Conservation (phyloP, 441 rosid species). For the Gossypium schwendimanii region DNA sequence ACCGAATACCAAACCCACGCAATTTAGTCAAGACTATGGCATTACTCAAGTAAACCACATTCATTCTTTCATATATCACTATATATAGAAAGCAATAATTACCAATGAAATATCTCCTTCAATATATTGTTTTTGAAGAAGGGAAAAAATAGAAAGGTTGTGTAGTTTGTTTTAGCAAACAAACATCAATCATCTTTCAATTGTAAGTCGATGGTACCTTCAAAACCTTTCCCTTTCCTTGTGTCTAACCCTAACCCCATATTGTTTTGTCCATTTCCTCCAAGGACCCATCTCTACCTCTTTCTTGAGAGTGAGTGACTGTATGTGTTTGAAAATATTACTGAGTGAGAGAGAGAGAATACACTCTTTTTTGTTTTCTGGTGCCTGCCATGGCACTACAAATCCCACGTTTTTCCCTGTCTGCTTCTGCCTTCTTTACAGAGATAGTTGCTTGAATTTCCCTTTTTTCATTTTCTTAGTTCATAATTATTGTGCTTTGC, state of each 20-base stretch:
- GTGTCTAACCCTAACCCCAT: conserved; percentile 1
- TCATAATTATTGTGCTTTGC: not conserved
- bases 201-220: not conserved
- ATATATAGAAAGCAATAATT: not conserved
- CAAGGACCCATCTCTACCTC: not conserved
- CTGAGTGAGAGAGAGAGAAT: not conserved
- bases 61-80: not conserved
- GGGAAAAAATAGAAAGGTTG: not conserved
- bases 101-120: not conserved
- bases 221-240: conserved; percentile 10
- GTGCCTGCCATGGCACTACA: conserved; percentile 9
- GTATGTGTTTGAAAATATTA: not conserved
- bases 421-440: conserved; percentile 8
- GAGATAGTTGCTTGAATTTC: not conserved
- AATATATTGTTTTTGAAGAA: conserved; percentile 1
- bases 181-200: not conserved
- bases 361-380: not conserved
- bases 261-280: not conserved
- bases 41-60: not conserved
- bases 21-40: not conserved
- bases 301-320: not conserved
- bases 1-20: not conserved
- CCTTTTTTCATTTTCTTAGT: not conserved
- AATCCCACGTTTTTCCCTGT: conserved; percentile 8
- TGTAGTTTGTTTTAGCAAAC: not conserved